These are phyloP conservation scores for Monascus purpureus DNA, from an alignment of 495 filamentous ascomycete genomes.

Conservation along the genomic window DNA sequence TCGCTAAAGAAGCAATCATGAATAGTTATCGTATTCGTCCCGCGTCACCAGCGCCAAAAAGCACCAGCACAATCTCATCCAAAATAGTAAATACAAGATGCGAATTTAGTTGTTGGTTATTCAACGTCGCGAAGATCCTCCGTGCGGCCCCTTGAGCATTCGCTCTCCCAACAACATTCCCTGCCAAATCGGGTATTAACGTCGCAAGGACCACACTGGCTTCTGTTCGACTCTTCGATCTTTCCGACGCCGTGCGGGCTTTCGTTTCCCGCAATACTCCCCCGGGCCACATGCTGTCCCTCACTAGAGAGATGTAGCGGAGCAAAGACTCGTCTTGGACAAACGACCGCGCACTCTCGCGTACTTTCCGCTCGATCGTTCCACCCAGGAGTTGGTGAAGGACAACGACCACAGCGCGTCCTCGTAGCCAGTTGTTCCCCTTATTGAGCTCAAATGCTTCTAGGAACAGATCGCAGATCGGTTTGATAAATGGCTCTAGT, in stretches of 20 bases:
- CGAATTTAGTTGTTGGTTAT: conserved; percentile 54
- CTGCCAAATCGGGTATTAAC: conserved; percentile 67
- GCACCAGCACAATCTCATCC: conserved; percentile 60
- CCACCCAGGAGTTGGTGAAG: conserved; percentile 60
- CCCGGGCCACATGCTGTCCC: conserved; percentile 67
- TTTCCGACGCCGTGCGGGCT: conserved; percentile 48
- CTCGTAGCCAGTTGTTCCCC: conserved; percentile 87
- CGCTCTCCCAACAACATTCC: conserved; percentile 67
- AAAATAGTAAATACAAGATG: conserved; percentile 67
- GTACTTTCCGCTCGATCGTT: conserved; percentile 86
- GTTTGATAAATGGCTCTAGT: conserved; percentile 90
- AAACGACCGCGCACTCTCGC: conserved; percentile 58
- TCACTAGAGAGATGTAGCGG: conserved; percentile 55
- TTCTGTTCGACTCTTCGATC: conserved; percentile 51
- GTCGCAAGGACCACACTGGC: conserved; percentile 70
- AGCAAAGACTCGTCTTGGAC: conserved; percentile 66
- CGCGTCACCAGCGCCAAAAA: conserved; percentile 43
- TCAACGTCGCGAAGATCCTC: conserved; percentile 67
- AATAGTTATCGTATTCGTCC: conserved; percentile 6
- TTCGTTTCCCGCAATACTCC: conserved; percentile 42
- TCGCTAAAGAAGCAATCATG: too few species aligned
- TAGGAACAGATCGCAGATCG: conserved; percentile 94
- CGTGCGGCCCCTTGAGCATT: conserved; percentile 77
- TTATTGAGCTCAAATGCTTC: conserved; percentile 90
- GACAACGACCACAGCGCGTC: conserved; percentile 81